A percentile compares a stretch with the other conserved stretches of the same genome.
phyloP scores from a whole-genome alignment of 2,329 filamentous ascomycete species.

The Neoscytalidium dimidiatum region DNA sequence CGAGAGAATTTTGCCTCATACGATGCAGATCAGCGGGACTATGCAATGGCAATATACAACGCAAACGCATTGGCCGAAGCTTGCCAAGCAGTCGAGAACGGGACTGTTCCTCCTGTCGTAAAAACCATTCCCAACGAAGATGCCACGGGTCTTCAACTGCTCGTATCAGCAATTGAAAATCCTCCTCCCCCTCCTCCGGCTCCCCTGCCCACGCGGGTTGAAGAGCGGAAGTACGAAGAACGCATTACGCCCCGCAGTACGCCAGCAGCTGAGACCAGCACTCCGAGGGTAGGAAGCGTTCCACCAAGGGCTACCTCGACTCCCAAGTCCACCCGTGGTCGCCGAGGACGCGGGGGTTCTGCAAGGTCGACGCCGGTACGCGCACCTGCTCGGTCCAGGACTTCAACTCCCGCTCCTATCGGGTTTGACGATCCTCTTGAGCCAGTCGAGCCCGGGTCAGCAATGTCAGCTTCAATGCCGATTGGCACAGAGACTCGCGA shows the following conservation, averaged over 20 bases:
- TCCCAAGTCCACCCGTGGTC: conserved; percentile 7
- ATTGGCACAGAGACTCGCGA: conserved; percentile 7
- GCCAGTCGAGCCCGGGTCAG: neutral
- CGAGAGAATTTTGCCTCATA: conserved; percentile 42
- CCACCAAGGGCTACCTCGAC: conserved; percentile 5
- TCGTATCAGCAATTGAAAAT: conserved; percentile 37
- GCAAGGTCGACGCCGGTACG: conserved; percentile 13
- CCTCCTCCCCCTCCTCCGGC: neutral
- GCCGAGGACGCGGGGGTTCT: conserved; percentile 1
- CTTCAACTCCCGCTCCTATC: conserved; percentile 3
- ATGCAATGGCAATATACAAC: conserved; percentile 41
- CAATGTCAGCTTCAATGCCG: conserved; percentile 17
- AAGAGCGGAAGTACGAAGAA: conserved; percentile 6
- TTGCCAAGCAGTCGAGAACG: conserved; percentile 36
- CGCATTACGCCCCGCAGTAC: neutral
- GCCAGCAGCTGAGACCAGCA: neutral
- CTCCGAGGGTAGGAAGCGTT: neutral
- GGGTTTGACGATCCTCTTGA: neutral
- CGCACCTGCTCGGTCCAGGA: neutral
- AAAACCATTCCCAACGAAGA: conserved; percentile 43
- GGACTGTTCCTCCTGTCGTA: conserved; percentile 20
- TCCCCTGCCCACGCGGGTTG: neutral
- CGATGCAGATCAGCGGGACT: conserved; percentile 42
- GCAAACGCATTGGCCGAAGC: conserved; percentile 37
- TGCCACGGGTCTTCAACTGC: conserved; percentile 41